Conservation (phyloP, 2,329 filamentous ascomycete genomes). For the Karstenula rhodostoma region DNA sequence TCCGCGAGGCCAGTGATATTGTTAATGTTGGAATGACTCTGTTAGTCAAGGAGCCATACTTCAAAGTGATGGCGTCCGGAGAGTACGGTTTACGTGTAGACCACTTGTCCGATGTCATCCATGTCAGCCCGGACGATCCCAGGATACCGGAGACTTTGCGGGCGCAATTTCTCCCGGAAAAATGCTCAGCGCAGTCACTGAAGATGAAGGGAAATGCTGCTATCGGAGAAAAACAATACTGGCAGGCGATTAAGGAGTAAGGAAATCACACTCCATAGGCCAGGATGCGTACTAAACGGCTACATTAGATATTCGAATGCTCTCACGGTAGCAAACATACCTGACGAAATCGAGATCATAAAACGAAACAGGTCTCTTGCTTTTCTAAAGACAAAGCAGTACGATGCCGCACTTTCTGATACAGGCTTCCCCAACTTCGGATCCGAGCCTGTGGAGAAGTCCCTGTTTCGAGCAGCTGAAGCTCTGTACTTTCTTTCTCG, state of each 20-base stretch:
- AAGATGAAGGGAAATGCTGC: conserved; percentile 18
- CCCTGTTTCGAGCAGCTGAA: conserved; percentile 53
- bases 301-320: conserved; percentile 53
- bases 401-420: conserved; percentile 48
- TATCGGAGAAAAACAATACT: conserved; percentile 13
- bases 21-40: conserved; percentile 46
- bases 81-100: conserved; percentile 60
- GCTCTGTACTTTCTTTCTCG: conserved; percentile 54
- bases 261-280: not conserved
- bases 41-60: conserved; percentile 64
- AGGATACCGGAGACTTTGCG: conserved; percentile 53
- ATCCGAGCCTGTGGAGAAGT: conserved; percentile 47
- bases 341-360: conserved; percentile 41
- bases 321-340: conserved; percentile 38
- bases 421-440: conserved; percentile 26
- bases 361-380: conserved; percentile 50
- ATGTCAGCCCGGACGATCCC: conserved; percentile 47
- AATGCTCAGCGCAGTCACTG: conserved; percentile 11
- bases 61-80: conserved; percentile 53
- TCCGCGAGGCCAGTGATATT: conserved; percentile 30
- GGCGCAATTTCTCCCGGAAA: conserved; percentile 15
- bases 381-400: conserved; percentile 42
- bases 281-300: conserved; percentile 35
- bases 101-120: conserved; percentile 60
- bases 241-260: conserved; percentile 20